Evolutionary conservation across 768 basidiomycete species (phyloP), one percentile per base, ranked within the genome.

Genomic region (Collybia sp.): DNA sequence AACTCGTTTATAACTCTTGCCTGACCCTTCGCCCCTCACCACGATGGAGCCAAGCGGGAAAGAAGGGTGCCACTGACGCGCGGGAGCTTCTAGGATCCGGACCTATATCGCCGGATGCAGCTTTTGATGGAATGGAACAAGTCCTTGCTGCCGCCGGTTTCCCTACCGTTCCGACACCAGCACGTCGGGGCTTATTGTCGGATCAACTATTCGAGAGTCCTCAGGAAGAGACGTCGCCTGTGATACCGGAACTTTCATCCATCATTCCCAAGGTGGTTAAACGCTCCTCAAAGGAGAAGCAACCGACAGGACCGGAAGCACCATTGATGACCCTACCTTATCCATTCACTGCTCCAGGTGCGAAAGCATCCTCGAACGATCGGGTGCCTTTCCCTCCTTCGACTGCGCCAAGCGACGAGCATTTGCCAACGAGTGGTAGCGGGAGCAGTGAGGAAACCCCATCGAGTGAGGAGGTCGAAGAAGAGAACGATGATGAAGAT

Each of bases 1-100:
- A 83, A 53, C 88, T 88, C 45, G 85, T 85, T 0, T 92, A 80
- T 57, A 87, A 93, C 52, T 85, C 93, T 53, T 94, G 93, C 58
- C 63, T 78, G 20, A 70, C 66, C 6, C 56, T 64, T 4, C 62
- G 59, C 11, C 63, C 61, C 11, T 46, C 58, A 10, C 46, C 62
- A 17, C 56, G 69, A 1, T 73, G 70, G 70, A 58, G 62, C 40
- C 55, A 54, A 48, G 52, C 60, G 19, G 25, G 25, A 25, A 66
- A 66, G 46, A 48, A 55, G 52, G 49, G 62, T 40, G 43, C 46
- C 47, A 38, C 55, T 46, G 56, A 69, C 54, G 60, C 59, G 53
- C 61, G 64, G 44, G 61, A 61, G 42, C 50, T 58, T 30, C 11
- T 48, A 48, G 30, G 47, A 50, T 31, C 33, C 45, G 39, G 50